A percentile compares a stretch with the other conserved stretches of the same genome.
Evolutionary conservation across 2,329 filamentous ascomycete genomes (phyloP).

Genomic region (Verticillium isaacii): DNA sequence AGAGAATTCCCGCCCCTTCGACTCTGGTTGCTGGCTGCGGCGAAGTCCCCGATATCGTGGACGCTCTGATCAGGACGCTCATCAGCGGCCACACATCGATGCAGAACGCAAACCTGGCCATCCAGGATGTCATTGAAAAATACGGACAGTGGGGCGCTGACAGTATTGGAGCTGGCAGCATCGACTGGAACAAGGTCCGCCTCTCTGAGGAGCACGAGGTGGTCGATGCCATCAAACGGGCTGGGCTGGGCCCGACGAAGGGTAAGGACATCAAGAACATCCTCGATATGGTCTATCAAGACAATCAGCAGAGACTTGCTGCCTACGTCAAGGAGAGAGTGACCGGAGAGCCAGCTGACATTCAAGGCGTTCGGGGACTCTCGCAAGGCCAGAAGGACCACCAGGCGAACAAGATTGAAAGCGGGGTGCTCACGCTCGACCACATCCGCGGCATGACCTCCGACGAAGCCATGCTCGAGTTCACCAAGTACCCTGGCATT

Average conservation of each 20-base stretch:
- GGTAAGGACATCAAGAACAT: slow-evolving; percentile 69
- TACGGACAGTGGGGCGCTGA: slow-evolving; percentile 59
- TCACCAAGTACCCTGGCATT: slow-evolving; percentile 46
- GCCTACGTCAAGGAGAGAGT: slow-evolving; percentile 39
- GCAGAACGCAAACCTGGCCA: slow-evolving; percentile 55
- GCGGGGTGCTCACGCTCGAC: slow-evolving; percentile 54
- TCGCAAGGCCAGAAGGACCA: slow-evolving; percentile 44
- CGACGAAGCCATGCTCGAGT: slow-evolving; percentile 44
- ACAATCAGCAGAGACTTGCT: slow-evolving; percentile 48
- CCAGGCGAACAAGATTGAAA: slow-evolving; percentile 52
- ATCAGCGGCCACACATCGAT: slow-evolving; percentile 47
- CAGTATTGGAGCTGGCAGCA: slow-evolving; percentile 64
- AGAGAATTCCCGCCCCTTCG: slow-evolving; percentile 65
- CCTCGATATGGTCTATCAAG: slow-evolving; percentile 65
- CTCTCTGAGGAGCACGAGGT: slow-evolving; percentile 54
- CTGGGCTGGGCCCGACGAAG: slow-evolving; percentile 68
- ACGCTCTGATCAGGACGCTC: slow-evolving; percentile 48
- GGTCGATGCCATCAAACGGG: slow-evolving; percentile 63
- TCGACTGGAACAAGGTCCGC: slow-evolving; percentile 70
- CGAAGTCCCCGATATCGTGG: slow-evolving; percentile 49
- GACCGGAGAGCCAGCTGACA: slow-evolving; percentile 32
- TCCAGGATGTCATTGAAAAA: slow-evolving; percentile 57
- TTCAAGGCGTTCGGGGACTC: slow-evolving; percentile 35
- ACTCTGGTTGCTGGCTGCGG: slow-evolving; percentile 65
- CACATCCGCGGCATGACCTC: slow-evolving; percentile 40